phyloP scores from a whole-genome alignment of 2,329 filamentous ascomycete genomes.

The Trichophyton mentagrophytes region DNA sequence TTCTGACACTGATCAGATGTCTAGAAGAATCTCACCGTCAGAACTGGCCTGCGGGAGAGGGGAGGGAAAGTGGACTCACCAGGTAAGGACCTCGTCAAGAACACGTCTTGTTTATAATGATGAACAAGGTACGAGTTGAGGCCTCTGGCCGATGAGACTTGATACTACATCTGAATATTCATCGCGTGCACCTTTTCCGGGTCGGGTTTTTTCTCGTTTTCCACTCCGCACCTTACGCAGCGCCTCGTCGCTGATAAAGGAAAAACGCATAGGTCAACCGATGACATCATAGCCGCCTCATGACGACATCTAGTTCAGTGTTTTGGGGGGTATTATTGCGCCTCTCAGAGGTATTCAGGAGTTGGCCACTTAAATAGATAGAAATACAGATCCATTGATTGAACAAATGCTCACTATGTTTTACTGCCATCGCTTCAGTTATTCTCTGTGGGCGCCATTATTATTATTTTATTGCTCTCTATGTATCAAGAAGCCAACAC shows the following conservation, averaged over 20 bases:
- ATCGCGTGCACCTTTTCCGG: neutral
- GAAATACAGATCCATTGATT: no score
- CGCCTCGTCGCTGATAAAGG: neutral
- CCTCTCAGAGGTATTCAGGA: neutral
- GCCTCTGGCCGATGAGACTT: neutral
- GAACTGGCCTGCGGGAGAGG: neutral
- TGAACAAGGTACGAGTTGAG: neutral
- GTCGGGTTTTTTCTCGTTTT: neutral
- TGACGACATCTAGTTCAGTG: neutral
- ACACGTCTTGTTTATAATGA: neutral
- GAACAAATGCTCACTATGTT: no score
- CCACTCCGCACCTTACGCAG: neutral
- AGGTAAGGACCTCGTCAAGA: neutral
- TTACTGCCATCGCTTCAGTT: no score
- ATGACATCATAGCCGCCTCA: neutral
- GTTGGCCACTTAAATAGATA: no score
- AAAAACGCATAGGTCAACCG: neutral
- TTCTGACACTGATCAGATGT: neutral
- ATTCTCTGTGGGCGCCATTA: no score
- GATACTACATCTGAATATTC: neutral
- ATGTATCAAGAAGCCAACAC: no score
- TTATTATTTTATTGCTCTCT: no score
- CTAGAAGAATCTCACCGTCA: neutral
- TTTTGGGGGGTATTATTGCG: neutral
- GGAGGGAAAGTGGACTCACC: neutral